A percentile compares a stretch with the other conserved stretches of the same genome.
phyloP scores from a whole-genome alignment of 305 asterid species.

The Plantago coronopus region DNA sequence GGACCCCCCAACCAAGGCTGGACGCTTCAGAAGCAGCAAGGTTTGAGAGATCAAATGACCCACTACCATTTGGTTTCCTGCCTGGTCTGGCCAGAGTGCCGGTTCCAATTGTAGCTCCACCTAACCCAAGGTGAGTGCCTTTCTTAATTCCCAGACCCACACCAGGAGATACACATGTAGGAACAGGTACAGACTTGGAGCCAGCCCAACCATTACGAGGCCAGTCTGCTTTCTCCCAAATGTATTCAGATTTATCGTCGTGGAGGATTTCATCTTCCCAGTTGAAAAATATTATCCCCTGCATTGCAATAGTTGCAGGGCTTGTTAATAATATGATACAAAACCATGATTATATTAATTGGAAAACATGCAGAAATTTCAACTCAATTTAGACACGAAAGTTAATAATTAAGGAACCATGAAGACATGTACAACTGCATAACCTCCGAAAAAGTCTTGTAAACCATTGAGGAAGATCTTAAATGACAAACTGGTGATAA shows the following conservation, averaged over 20 bases:
- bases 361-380: neutral
- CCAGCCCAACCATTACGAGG: slow-evolving; percentile 95
- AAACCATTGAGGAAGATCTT: neutral
- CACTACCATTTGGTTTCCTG: slow-evolving; percentile 47
- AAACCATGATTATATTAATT: slow-evolving; percentile 8
- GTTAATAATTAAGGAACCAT: neutral
- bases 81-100: slow-evolving; percentile 51
- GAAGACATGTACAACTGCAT: neutral
- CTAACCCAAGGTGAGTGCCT: slow-evolving; percentile 67
- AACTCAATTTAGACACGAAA: neutral
- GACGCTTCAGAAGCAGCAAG: slow-evolving; percentile 60
- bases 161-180: slow-evolving; percentile 74
- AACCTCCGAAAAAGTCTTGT: neutral
- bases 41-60: slow-evolving; percentile 62
- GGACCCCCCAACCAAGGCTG: slow-evolving; percentile 84
- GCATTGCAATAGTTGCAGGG: slow-evolving; percentile 28
- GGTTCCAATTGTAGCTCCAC: slow-evolving; percentile 78
- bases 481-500: neutral
- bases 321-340: slow-evolving; percentile 14
- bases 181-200: slow-evolving; percentile 66
- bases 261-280: slow-evolving; percentile 69
- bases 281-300: slow-evolving; percentile 88
- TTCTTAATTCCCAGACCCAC: slow-evolving; percentile 77
- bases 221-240: slow-evolving; percentile 98
- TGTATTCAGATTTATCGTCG: slow-evolving; percentile 52